Evolutionary conservation across 805 yeast species (phyloP).

Genomic region (Wickerhamomyces canadensis): DNA sequence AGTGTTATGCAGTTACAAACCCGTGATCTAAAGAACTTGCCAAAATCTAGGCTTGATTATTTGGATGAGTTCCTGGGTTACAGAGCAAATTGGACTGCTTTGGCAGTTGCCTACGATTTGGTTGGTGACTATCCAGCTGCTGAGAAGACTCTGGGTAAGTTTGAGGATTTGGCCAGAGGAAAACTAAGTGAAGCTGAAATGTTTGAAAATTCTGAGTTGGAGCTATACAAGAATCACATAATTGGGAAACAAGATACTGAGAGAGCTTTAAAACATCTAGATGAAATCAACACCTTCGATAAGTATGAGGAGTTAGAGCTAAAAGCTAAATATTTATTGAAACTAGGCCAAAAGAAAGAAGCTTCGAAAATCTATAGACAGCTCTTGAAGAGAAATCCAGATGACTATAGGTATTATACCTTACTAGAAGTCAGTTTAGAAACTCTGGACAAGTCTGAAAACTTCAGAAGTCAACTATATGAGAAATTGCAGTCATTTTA

Average conservation of each 20-base stretch:
- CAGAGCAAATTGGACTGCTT: constrained; percentile 85
- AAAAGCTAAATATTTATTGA: constrained; percentile 57
- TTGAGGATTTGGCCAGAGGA: constrained; percentile 69
- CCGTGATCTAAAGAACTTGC: constrained; percentile 63
- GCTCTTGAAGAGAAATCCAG: constrained; percentile 82
- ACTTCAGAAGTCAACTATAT: constrained; percentile 55
- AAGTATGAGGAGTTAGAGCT: constrained; percentile 57
- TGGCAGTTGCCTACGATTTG: constrained; percentile 81
- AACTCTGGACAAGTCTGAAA: constrained; percentile 38
- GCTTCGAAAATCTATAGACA: constrained; percentile 66
- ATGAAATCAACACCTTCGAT: constrained; percentile 49
- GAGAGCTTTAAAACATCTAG: constrained; percentile 52
- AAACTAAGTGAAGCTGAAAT: constrained; percentile 61
- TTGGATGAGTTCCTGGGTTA: constrained; percentile 74
- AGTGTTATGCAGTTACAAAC: constrained; percentile 73
- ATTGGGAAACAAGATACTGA: constrained; percentile 47
- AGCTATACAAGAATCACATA: constrained; percentile 64
- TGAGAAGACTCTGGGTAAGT: constrained; percentile 63
- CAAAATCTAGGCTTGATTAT: constrained; percentile 58
- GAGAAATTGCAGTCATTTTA: constrained; percentile 60
- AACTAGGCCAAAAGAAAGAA: constrained; percentile 50
- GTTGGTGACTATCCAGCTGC: constrained; percentile 64
- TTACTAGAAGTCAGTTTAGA: constrained; percentile 63
- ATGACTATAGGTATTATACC: constrained; percentile 58
- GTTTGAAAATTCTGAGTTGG: constrained; percentile 77